Evolutionary conservation across 768 basidiomycete species (phyloP), one percentile per base, ranked within the genome.

Genomic region (Lentinus tigrinus): DNA sequence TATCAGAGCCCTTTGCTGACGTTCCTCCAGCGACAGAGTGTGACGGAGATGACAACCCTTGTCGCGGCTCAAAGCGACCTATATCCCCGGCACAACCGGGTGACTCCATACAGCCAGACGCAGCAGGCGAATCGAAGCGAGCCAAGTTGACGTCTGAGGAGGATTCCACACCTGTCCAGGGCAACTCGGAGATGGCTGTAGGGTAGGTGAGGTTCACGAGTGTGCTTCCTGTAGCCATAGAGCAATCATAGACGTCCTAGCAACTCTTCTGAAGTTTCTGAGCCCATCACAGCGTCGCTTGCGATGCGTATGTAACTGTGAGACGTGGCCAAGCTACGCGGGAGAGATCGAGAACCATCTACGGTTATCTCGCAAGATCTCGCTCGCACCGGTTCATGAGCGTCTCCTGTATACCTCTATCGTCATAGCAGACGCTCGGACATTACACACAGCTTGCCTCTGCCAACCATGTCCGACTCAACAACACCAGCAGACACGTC

Each of bases 41-140:
- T 24, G 14, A 21, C 10, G 13, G 37, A 1, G 59, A 56, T 21
- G 51, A 52, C 13, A 4, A 5, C n/a, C 50, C 46, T 2, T 8
- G 24, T 5, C 60, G 60, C 2, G 60, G 60, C 7, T 44, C 55
- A n/a, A 61, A 61, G 26, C 51, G 60, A 23, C 44, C 44, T 10
- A 54, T 61, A 27, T 47, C 60, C 13, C 55, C 53, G 42, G 60
- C 56, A 40, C 21, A 10, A 17, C 7, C 46, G n/a, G 27, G 37
- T 42, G 39, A 23, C 42, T 14, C 37, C 39, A 17, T 24, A 7
- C 19, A 19, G n/a, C 8, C 13, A 7, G 43, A 39, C 42, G 38
- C 14, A 17, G n/a, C 23, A 16, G 55, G 23, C 2, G 60, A 61
- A n/a, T 34, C 55, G 11, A 61, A 61, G 26, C 51, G 60, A 23